A percentile compares a stretch with the other conserved stretches of the same genome.
phyloP scores from a whole-genome alignment of 2,329 filamentous ascomycete genomes.

The Cytospora piceae region DNA sequence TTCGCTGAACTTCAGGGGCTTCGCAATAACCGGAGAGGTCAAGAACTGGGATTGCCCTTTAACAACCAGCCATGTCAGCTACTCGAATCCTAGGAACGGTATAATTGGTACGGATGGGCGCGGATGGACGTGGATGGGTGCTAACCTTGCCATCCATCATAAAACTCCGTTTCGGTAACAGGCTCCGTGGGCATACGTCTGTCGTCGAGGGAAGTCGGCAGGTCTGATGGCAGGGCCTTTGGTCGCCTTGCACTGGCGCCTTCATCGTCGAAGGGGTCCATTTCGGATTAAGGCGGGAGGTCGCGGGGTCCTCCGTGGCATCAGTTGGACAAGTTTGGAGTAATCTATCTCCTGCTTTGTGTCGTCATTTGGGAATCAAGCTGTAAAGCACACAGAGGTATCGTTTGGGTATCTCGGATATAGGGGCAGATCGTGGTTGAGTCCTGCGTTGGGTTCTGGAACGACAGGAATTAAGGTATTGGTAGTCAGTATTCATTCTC shows the following conservation, averaged over 20 bases:
- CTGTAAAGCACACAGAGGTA: not conserved
- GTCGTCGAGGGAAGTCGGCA: slow-evolving; percentile 91
- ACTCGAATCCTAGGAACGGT: not conserved
- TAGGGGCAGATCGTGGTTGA: not conserved
- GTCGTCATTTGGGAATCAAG: slow-evolving; percentile 13
- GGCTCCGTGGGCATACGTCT: slow-evolving; percentile 69
- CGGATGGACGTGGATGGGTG: slow-evolving; percentile 4
- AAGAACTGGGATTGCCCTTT: slow-evolving; percentile 94
- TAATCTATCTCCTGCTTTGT: slow-evolving; percentile 9
- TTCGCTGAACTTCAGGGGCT: slow-evolving; percentile 79
- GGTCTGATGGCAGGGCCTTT: slow-evolving; percentile 72
- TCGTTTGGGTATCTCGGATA: not conserved
- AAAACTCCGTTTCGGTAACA: slow-evolving; percentile 89
- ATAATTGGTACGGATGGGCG: slow-evolving; percentile 31
- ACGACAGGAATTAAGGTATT: not conserved
- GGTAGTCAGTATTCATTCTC: not conserved
- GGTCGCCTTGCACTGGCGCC: slow-evolving; percentile 49
- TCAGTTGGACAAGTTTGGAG: slow-evolving; percentile 20
- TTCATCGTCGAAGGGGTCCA: slow-evolving; percentile 52
- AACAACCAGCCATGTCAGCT: slow-evolving; percentile 14
- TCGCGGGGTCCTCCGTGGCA: slow-evolving; percentile 20
- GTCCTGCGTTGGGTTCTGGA: not conserved
- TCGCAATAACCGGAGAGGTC: slow-evolving; percentile 81
- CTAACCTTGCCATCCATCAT: slow-evolving; percentile 95
- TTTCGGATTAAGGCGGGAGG: slow-evolving; percentile 43